Evolutionary conservation across 805 yeast species (phyloP).

Genomic region (Candida endomychidarum): DNA sequence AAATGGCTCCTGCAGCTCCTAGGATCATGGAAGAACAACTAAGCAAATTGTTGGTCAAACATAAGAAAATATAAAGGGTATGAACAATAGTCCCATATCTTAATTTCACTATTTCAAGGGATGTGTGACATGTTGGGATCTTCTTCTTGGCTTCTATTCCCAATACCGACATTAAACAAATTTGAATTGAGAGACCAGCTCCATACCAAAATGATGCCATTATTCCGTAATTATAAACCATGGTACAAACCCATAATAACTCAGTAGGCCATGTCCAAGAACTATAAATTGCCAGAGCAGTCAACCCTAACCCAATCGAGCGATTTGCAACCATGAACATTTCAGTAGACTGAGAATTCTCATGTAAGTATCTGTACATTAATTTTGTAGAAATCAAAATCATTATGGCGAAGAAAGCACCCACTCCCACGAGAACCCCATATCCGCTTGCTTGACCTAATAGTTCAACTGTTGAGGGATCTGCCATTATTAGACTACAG

Average conservation of each 20-base stretch:
- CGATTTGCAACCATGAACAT: conserved; percentile 29
- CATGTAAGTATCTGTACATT: conserved; percentile 23
- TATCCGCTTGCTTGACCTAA: too few relatives aligned
- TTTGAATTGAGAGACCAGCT: conserved; percentile 28
- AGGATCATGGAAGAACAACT: conserved; percentile 28
- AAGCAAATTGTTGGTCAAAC: conserved; percentile 24
- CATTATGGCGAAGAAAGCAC: conserved; percentile 30
- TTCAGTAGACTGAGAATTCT: conserved; percentile 26
- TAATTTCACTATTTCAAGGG: conserved; percentile 28
- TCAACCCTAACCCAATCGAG: conserved; percentile 22
- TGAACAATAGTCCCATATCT: conserved; percentile 27
- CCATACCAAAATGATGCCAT: conserved; percentile 25
- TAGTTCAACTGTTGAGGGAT: too few relatives aligned
- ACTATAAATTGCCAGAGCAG: conserved; percentile 25
- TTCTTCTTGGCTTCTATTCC: conserved; percentile 30
- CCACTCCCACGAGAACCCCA: conserved; percentile 32
- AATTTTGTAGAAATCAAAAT: conserved; percentile 27
- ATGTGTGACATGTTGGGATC: conserved; percentile 28
- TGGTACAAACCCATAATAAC: conserved; percentile 24
- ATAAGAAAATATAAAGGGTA: conserved; percentile 24
- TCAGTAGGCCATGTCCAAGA: conserved; percentile 33
- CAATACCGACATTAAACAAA: conserved; percentile 23
- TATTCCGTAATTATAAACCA: conserved; percentile 27
- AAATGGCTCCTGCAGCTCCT: conserved; percentile 28
- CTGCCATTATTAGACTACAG: too few relatives aligned